Evolutionary conservation across 805 yeast species (phyloP).

Genomic region (Pichia nakasei): DNA sequence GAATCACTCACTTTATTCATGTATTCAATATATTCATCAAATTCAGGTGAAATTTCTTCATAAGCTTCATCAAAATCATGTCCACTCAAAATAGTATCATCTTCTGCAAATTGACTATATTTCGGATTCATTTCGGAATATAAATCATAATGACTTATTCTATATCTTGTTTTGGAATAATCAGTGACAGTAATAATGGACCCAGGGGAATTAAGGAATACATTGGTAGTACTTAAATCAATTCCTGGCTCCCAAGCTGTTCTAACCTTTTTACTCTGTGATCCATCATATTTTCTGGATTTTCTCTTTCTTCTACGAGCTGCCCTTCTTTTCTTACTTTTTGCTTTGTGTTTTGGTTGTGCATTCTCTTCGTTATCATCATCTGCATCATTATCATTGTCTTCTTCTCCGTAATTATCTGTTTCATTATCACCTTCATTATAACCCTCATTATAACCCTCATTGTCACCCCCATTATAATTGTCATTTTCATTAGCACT

Average conservation of each 20-base stretch:
- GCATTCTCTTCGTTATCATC: background rate
- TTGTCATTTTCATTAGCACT: background rate
- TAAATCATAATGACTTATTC: constrained; percentile 37
- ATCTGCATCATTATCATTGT: background rate
- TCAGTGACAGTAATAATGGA: constrained; percentile 47
- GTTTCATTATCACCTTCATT: too few relatives aligned
- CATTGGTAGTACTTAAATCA: constrained; percentile 41
- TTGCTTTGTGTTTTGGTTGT: background rate
- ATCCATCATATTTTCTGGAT: constrained; percentile 27
- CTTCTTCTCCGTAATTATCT: background rate
- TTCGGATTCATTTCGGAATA: constrained; percentile 20
- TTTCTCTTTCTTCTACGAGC: constrained; percentile 3
- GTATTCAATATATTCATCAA: constrained; percentile 8
- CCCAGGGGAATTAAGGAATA: constrained; percentile 42
- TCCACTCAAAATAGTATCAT: constrained; percentile 9
- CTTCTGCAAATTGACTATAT: constrained; percentile 12
- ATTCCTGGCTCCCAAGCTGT: constrained; percentile 57
- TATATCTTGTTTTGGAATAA: constrained; percentile 35
- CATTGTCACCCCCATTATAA: background rate
- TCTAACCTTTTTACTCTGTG: constrained; percentile 31
- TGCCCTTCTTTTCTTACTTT: background rate
- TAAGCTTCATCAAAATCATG: constrained; percentile 8
- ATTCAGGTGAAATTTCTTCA: constrained; percentile 1
- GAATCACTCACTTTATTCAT: constrained; percentile 14
- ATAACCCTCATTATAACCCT: background rate